Evolutionary conservation across 306 rosid genomes (phyloP).

Genomic region (Cicer judaicum): DNA sequence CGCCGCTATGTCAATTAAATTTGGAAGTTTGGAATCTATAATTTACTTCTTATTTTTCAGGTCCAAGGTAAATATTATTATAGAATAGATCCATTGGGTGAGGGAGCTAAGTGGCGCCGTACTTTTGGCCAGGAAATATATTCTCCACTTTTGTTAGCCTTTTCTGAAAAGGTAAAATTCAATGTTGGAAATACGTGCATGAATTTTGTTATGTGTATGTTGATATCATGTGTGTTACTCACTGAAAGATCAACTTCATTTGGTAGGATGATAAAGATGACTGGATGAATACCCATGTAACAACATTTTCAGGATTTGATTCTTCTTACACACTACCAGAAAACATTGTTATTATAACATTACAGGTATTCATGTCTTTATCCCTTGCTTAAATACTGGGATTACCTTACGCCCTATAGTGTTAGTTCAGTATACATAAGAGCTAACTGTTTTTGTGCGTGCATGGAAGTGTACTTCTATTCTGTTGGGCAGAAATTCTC

Average conservation of each 20-base stretch:
- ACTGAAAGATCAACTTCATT: conserved; percentile 34
- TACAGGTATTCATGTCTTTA: conserved; percentile 59
- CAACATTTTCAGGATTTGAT: conserved; percentile 64
- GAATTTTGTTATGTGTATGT: conserved; percentile 9
- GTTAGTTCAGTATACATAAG: conserved; percentile 26
- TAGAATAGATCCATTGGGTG: conserved; percentile 79
- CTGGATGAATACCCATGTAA: conserved; percentile 62
- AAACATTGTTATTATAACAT: conserved; percentile 66
- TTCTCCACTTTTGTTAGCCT: conserved; percentile 92
- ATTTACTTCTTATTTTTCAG: conserved; percentile 53
- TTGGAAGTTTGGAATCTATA: conserved; percentile 4
- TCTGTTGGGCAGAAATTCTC: conserved; percentile 16
- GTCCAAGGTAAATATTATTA: conserved; percentile 80
- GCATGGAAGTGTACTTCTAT: background rate
- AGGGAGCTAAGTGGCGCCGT: conserved; percentile 97
- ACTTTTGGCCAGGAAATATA: conserved; percentile 93
- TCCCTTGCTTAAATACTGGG: conserved; percentile 19
- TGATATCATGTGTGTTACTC: conserved; percentile 10
- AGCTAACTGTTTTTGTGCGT: background rate
- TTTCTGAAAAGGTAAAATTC: conserved; percentile 77
- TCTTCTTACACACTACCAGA: conserved; percentile 71
- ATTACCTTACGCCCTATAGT: conserved; percentile 2
- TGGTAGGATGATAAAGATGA: conserved; percentile 67
- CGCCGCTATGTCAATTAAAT: conserved; percentile 17
- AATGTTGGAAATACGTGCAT: conserved; percentile 9